phyloP scores from a whole-genome alignment of 108 stramenopile species.

The Conticribra weissflogii region DNA sequence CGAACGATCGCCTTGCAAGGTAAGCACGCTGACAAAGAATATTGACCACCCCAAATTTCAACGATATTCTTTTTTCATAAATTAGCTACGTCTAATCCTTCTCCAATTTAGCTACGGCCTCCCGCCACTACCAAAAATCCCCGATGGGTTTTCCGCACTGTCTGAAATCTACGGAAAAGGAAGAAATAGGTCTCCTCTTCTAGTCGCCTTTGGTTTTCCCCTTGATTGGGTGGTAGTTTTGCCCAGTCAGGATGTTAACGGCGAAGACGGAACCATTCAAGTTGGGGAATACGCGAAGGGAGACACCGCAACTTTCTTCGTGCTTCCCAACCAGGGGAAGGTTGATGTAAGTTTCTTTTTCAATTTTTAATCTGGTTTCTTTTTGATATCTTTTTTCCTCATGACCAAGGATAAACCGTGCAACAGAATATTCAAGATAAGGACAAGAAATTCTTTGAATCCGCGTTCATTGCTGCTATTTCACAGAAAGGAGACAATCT shows the following conservation, averaged over 20 bases:
- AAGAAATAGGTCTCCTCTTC: conserved; percentile 83
- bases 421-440: conserved; percentile 60
- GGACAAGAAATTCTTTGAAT: conserved; percentile 71
- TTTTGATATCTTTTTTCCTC: too few species aligned
- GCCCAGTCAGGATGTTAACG: conserved; percentile 92
- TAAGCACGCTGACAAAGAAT: too few species aligned
- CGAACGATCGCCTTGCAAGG: conserved; percentile 71
- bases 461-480: conserved; percentile 71
- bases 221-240: conserved; percentile 89
- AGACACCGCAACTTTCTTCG: conserved; percentile 93
- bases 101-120: conserved; percentile 67
- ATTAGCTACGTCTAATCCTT: background rate
- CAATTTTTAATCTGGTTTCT: too few species aligned
- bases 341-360: conserved; percentile 56
- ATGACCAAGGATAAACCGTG: too few species aligned
- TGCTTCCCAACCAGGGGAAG: conserved; percentile 65
- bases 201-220: conserved; percentile 89
- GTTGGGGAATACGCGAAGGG: conserved; percentile 96
- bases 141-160: conserved; percentile 84
- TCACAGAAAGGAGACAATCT: conserved; percentile 90
- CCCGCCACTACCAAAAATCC: conserved; percentile 61
- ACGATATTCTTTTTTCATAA: background rate
- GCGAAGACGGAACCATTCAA: conserved; percentile 94
- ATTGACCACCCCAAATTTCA: too few species aligned
- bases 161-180: conserved; percentile 87